Evolutionary conservation across 2,329 filamentous ascomycete genomes (phyloP), one percentile per base, ranked within the genome.

Genomic region (Microsporum ferrugineum): DNA sequence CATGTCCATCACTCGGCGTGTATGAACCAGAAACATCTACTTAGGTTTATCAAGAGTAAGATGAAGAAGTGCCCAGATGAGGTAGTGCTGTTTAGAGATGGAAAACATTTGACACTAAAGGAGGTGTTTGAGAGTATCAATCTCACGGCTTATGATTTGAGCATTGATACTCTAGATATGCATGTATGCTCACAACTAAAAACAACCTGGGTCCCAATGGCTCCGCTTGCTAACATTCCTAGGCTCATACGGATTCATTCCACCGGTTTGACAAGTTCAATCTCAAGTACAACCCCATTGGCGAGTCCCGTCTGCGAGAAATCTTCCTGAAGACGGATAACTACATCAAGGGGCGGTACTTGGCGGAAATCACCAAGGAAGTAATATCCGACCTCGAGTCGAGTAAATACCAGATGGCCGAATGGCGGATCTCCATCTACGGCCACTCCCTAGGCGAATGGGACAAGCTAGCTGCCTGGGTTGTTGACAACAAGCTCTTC

Each of bases 211-310:
- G 17, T 23, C 17, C 17, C 17, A 23, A 5, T 27, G 10, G 27
- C 27, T 17, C 31, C 31, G 38, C 61, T 56, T 51, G 61, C 51
- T 60, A 27, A 58, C 47, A 17, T 39, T 62, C 68, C 59, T 12
- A 89, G 86, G 92, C 94, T 29, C 94, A 99, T 71, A 96, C 90
- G 8, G 94, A 99, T 74, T 95, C 90, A 0, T 99, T 99, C 77
- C 94, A 99, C 75, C 89, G 94, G 2, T 99, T 99, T 72, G 94
- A 99, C 79, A 99, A 99, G 74, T 99, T 99, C 81, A 99, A 99
- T 72, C 79, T 99, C 61, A 99, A 99, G 73, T 99, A 99, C 72
- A 99, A 99, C 68, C 94, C 94, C 0, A 86, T 99, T 63, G 94
- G 94, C 57, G 94, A 99, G 75, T 97, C 94, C 49, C 86, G 94